Evolutionary conservation across 352 stramenopile genomes (phyloP).

Genomic region (Pythium guiyangense): DNA sequence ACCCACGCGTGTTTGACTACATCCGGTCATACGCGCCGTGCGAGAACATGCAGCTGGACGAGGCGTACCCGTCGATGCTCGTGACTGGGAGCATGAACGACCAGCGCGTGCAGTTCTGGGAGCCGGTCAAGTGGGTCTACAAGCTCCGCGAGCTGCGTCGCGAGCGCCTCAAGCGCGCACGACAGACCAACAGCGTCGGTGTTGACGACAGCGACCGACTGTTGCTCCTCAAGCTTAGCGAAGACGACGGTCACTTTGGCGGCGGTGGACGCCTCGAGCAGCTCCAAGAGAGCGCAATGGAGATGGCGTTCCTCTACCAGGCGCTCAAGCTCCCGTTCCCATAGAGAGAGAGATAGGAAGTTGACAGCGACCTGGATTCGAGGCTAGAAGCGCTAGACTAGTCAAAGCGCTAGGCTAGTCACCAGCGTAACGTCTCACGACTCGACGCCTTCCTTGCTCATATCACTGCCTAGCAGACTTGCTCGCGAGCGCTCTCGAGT

Average conservation of each 20-base stretch:
- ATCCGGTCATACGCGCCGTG: slow-evolving; percentile 82
- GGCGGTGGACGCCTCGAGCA: slow-evolving; percentile 72
- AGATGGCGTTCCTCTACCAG: slow-evolving; percentile 83
- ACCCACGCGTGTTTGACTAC: slow-evolving; percentile 45
- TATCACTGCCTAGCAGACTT: too few relatives aligned
- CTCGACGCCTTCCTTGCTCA: too few relatives aligned
- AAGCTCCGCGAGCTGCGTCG: slow-evolving; percentile 56
- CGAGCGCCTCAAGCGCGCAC: neutral
- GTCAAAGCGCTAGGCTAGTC: too few relatives aligned
- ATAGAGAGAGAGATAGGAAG: slow-evolving; percentile 4
- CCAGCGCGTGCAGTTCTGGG: slow-evolving; percentile 80
- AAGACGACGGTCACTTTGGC: slow-evolving; percentile 82
- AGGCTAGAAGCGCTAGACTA: too few relatives aligned
- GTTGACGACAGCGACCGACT: slow-evolving; percentile 21
- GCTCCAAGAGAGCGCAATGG: slow-evolving; percentile 70
- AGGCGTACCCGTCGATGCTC: slow-evolving; percentile 72
- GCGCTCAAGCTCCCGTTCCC: slow-evolving; percentile 48
- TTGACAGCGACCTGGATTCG: too few relatives aligned
- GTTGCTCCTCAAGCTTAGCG: slow-evolving; percentile 66
- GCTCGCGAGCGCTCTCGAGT: too few relatives aligned
- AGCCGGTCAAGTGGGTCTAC: slow-evolving; percentile 84
- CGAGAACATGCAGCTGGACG: slow-evolving; percentile 49
- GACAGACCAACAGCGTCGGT: neutral
- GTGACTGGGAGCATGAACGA: slow-evolving; percentile 83
- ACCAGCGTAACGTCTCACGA: too few relatives aligned